A percentile compares a stretch with the other conserved stretches of the same genome.
phyloP scores from a whole-genome alignment of 2,329 filamentous ascomycete species.

The Diaporthe longicolla region DNA sequence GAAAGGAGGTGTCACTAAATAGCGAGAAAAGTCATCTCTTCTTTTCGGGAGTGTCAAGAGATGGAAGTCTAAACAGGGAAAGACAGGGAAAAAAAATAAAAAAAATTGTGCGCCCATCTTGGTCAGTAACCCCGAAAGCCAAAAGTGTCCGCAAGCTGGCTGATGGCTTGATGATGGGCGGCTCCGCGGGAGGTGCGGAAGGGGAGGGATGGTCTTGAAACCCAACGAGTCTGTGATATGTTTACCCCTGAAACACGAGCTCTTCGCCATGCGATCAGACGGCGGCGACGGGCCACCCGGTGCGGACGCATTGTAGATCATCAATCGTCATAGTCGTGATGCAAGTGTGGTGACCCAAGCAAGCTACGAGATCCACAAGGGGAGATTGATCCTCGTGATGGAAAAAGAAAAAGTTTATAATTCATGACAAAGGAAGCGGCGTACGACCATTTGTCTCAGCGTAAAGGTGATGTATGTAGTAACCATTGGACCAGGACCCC shows the following conservation, averaged over 20 bases:
- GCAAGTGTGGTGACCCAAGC: neutral
- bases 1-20: neutral
- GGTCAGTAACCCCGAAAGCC: neutral
- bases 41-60: slow-evolving; percentile 4
- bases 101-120: neutral
- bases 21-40: neutral
- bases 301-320: slow-evolving; percentile 16
- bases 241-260: slow-evolving; percentile 37
- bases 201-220: slow-evolving; percentile 35
- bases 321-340: slow-evolving; percentile 19
- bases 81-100: no score
- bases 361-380: no score
- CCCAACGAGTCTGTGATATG: slow-evolving; percentile 40
- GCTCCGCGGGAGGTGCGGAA: slow-evolving; percentile 24
- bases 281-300: slow-evolving; percentile 5
- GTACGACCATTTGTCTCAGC: slow-evolving; percentile 13
- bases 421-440: neutral
- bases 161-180: neutral
- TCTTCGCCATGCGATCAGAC: slow-evolving; percentile 4
- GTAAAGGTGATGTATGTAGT: slow-evolving; percentile 13
- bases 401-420: neutral
- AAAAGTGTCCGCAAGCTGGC: neutral
- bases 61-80: neutral
- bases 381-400: neutral
- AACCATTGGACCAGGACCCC: slow-evolving; percentile 9